These are phyloP conservation scores for Porodaedalea pini DNA, from an alignment of 1,284 basidiomycete species.

Conservation along the genomic window DNA sequence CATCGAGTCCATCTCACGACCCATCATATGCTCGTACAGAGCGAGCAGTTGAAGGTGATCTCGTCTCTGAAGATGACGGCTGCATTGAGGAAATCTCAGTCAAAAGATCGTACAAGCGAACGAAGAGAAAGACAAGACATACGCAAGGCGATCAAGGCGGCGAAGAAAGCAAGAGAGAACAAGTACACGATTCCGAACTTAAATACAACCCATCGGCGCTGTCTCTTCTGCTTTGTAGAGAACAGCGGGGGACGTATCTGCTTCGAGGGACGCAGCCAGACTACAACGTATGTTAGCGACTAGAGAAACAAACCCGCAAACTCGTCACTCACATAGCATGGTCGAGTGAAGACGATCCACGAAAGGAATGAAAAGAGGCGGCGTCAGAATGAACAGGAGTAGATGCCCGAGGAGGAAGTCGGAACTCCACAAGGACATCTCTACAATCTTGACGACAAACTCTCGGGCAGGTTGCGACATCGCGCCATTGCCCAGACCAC, in stretches of 20 bases:
- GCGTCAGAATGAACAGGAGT: conserved; percentile 80
- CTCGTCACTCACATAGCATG: conserved; percentile 67
- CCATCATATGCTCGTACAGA: conserved; percentile 76
- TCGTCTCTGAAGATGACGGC: conserved; percentile 67
- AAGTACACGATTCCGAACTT: conserved; percentile 87
- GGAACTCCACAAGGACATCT: conserved; percentile 91
- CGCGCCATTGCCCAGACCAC: conserved; percentile 82
- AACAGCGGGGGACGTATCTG: conserved; percentile 95
- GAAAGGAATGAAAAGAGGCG: conserved; percentile 84
- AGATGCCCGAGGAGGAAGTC: conserved; percentile 85
- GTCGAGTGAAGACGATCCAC: conserved; percentile 87
- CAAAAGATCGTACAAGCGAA: neutral
- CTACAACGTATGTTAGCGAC: conserved; percentile 37
- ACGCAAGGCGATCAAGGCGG: conserved; percentile 81
- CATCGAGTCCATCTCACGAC: neutral
- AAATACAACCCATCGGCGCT: conserved; percentile 86
- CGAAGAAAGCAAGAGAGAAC: conserved; percentile 73
- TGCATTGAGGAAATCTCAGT: conserved; percentile 28
- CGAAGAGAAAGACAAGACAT: conserved; percentile 33
- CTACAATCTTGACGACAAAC: conserved; percentile 95
- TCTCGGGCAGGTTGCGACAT: conserved; percentile 94
- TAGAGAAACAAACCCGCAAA: conserved; percentile 5
- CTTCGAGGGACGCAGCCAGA: conserved; percentile 88
- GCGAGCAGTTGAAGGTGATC: conserved; percentile 64
- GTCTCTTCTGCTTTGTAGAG: conserved; percentile 89